phyloP scores from a whole-genome alignment of 1,284 basidiomycete species.

The Laetiporus sulphureus region DNA sequence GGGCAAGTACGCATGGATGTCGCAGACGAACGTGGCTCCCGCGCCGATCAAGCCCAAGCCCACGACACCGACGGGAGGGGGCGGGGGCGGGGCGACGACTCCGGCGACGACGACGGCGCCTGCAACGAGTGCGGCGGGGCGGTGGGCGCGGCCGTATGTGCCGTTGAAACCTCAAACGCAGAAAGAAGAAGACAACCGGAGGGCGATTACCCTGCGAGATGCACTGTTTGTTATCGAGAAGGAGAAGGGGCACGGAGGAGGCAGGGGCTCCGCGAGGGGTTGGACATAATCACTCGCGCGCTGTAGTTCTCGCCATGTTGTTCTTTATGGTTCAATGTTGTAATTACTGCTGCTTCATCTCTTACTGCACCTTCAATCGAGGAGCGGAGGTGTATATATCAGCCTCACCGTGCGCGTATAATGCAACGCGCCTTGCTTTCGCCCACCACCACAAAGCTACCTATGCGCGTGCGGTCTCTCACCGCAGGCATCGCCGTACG shows the following conservation, averaged over 20 bases:
- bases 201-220: conserved; percentile 63
- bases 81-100: conserved; percentile 18
- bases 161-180: conserved; percentile 37
- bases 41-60: conserved; percentile 42
- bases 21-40: conserved; percentile 35
- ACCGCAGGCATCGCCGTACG: too few relatives aligned
- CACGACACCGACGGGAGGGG: conserved; percentile 15
- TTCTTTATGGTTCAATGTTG: too few relatives aligned
- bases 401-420: too few relatives aligned
- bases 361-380: too few relatives aligned
- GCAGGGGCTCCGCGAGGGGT: conserved; percentile 61
- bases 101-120: conserved; percentile 26
- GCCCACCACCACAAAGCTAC: too few relatives aligned
- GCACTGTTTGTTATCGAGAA: conserved; percentile 75
- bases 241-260: conserved; percentile 73
- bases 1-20: conserved; percentile 85
- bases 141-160: conserved; percentile 67
- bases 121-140: conserved; percentile 29
- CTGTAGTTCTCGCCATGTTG: too few relatives aligned
- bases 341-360: too few relatives aligned
- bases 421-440: too few relatives aligned
- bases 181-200: conserved; percentile 49
- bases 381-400: too few relatives aligned
- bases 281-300: conserved; percentile 62
- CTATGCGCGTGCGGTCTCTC: too few relatives aligned